phyloP scores from a whole-genome alignment of 495 filamentous ascomycete species.

The Hypomontagnella submonticulosa region DNA sequence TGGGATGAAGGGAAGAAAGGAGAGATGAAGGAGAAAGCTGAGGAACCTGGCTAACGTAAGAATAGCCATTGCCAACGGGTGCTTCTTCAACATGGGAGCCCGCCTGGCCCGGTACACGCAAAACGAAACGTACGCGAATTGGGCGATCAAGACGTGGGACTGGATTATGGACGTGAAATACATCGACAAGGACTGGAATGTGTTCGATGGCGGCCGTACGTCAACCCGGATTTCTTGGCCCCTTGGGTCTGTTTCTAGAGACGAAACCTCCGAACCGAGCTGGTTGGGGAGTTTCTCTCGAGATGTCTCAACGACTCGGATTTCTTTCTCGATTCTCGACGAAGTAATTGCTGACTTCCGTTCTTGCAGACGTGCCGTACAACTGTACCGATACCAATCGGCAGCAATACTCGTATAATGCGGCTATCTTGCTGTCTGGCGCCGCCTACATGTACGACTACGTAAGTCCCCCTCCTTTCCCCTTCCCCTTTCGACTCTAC shows the following conservation, averaged over 20 bases:
- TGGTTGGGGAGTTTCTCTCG: no score
- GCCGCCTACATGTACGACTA: slow-evolving; percentile 83
- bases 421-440: slow-evolving; percentile 75
- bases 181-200: slow-evolving; percentile 69
- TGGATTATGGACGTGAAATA: slow-evolving; percentile 74
- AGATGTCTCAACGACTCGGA: no score
- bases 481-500: background rate
- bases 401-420: slow-evolving; percentile 82
- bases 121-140: slow-evolving; percentile 80
- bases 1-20: background rate
- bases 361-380: slow-evolving; percentile 55
- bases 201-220: slow-evolving; percentile 75
- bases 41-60: background rate
- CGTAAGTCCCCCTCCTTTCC: slow-evolving; percentile 56
- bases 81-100: slow-evolving; percentile 86
- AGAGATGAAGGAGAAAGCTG: background rate
- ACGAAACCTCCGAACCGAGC: no score
- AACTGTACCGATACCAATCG: slow-evolving; percentile 73
- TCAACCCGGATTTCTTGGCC: no score
- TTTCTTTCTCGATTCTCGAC: no score
- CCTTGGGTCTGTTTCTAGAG: no score
- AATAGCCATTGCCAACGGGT: slow-evolving; percentile 76
- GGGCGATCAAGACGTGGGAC: slow-evolving; percentile 77
- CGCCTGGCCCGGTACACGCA: slow-evolving; percentile 80
- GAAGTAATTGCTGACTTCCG: no score